Base-by-base conservation (phyloP, 441 rosid genomes). In the Aleurites moluccanus region DNA sequence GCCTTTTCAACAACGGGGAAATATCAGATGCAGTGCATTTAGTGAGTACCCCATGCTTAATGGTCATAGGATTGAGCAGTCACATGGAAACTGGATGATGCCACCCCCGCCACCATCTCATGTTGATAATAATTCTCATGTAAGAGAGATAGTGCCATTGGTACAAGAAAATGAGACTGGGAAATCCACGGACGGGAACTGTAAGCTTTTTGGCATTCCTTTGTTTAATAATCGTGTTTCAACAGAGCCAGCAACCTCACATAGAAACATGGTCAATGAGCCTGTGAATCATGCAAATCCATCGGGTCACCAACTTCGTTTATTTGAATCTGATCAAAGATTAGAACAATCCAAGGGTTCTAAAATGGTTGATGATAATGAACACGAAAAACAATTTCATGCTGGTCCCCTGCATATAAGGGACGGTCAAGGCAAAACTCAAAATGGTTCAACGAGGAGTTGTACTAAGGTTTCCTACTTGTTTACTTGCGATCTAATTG, bases 201-300 rank as follows among this genome's bases (percentile, higher is more conserved):
- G 93, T 85, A 96, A 84, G 81, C 92, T 96, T 50, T 96, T 96
- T 78, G 99, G 99, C 59, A 87, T 93, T 80, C 92, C 96, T 44
- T 88, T 94, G 66, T 77, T 80, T 64, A 77, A 88, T 75, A 86
- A 77, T 80, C 79, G 79, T 73, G 85, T 72, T 72, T 56, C 85
- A 69, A 55, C 85, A 11, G 92, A 91, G 65, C 79, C 81, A n/a
- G 35, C 67, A 3, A 69, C 64, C 69, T 60, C 85, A 13, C 81
- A 69, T 50, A 76, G 78, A 81, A 81, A 74, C 79, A 38, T 69
- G 18, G 55, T 50, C 50, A 82, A 76, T 38, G 87, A 87, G 65
- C 38, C 80, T 20, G 64, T 11, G 1, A 65, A 60, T 21, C 79
- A 70, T 27, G 9, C 78, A 4, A 83, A 80, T 65, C 49, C 80